Evolutionary conservation across 129 eudicot genomes (phyloP), one percentile per base, ranked within the genome.

Genomic region (Heracleum sosnowskyi): DNA sequence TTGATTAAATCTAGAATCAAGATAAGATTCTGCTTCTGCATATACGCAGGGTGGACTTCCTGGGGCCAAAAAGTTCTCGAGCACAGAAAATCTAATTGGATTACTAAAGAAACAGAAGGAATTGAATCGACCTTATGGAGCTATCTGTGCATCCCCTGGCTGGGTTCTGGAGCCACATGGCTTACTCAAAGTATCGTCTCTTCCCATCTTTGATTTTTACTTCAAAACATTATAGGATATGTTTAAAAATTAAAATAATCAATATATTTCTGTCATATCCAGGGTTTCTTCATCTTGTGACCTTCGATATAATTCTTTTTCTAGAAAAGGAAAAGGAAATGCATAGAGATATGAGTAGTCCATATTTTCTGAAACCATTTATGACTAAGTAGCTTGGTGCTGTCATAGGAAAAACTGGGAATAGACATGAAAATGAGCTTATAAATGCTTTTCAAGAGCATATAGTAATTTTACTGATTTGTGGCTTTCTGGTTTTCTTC

Each of bases 81-180:
- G 84, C 17, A 84, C 94, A 1, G 95, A 95, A 84, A 88, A 87
- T 71, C 85, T 95, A 31, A 92, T 95, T 12, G 81, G 87, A 73
- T 73, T 90, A 84, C 86, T 92, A 75, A 92, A 95, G 85, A 87
- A 90, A 84, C 99, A 95, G 78, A 88, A 87, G 4, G 95, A 92
- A 76, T 71, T 90, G 34, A 90, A 83, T 73, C 86, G 79, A 83
- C 86, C 86, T 63, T 88, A 91, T 77, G 99, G 96, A 80, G 96
- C 97, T 47, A 95, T 95, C 76, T 95, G 99, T 87, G 99, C 99
- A 55, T 92, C 99, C 81, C 99, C 99, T 28, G 94, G 96, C 81
- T 77, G 86, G 69, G 95, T 88, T 79, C 86, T 95, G 51, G 97
- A 96, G 87, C 95, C 97, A 79, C 92, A 89, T 84, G 97, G 97